Percentiles rank a stretch among this genome's conserved stretches.
These are phyloP conservation scores for Usnea hakonensis DNA, from an alignment of 495 filamentous ascomycete species.

Conservation along the genomic window DNA sequence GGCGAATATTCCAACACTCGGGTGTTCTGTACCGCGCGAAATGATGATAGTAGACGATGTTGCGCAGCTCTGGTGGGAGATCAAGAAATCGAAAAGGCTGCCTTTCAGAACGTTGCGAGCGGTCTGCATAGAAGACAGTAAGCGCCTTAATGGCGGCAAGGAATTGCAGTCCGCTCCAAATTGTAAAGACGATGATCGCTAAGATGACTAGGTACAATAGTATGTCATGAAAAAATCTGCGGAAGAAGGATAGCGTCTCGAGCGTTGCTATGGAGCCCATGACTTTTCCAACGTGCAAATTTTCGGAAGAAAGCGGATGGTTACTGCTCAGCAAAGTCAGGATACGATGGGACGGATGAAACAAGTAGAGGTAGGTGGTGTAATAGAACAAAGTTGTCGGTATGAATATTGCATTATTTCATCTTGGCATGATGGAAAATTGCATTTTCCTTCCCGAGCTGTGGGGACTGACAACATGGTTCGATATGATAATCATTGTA, in stretches of 20 bases:
- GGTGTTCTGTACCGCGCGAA: background rate
- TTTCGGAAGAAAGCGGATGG: no score
- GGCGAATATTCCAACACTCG: background rate
- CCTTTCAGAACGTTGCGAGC: background rate
- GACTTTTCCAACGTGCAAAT: no score
- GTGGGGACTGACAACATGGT: no score
- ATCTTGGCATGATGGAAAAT: no score
- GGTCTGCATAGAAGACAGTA: background rate
- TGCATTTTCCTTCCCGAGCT: no score
- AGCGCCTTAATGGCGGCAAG: background rate
- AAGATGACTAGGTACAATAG: background rate
- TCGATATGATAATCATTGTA: no score
- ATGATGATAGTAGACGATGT: background rate
- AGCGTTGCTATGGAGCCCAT: no score
- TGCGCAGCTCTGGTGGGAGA: slow-evolving; percentile 9
- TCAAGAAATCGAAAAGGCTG: background rate
- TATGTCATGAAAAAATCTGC: background rate
- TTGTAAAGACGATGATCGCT: background rate
- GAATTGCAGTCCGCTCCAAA: background rate
- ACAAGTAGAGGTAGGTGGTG: no score
- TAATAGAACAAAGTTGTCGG: no score
- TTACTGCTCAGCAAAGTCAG: no score
- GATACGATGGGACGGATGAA: no score
- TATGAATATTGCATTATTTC: no score
- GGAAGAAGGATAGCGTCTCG: background rate